Evolutionary conservation across 306 rosid species (phyloP).

Genomic region (Vicia faba): DNA sequence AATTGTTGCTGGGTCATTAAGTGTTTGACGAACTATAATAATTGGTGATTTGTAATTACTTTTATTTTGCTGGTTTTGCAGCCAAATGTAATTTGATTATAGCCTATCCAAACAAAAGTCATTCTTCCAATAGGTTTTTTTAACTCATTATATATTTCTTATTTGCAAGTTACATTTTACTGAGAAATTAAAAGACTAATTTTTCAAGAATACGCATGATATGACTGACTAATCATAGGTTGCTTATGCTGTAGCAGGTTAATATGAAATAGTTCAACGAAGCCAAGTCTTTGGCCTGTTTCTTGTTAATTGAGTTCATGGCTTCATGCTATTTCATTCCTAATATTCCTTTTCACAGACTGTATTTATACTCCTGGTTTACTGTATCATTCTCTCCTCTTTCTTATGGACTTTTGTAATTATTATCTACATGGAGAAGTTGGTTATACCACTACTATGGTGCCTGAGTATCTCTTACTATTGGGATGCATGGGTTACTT

Average conservation of each 20-base stretch:
- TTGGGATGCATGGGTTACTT: constrained; percentile 32
- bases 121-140: not conserved
- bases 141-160: not conserved
- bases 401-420: too few species aligned
- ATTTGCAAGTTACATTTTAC: not conserved
- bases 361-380: too few species aligned
- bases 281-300: too few species aligned
- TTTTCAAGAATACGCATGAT: not conserved
- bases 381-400: too few species aligned
- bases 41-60: constrained; percentile 1
- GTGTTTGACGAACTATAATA: not conserved
- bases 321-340: too few species aligned
- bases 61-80: constrained; percentile 14
- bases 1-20: too few species aligned
- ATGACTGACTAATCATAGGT: not conserved
- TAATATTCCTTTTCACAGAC: too few species aligned
- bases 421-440: too few species aligned
- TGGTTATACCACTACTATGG: too few species aligned
- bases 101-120: constrained; percentile 19
- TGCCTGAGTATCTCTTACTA: not conserved
- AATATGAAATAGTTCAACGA: too few species aligned
- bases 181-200: not conserved
- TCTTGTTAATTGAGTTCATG: too few species aligned
- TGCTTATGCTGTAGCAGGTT: not conserved
- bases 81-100: constrained; percentile 6